A percentile compares a stretch with the other conserved stretches of the same genome.
phyloP scores from a whole-genome alignment of 2,329 filamentous ascomycete species.

The Blumeriella jaapii region DNA sequence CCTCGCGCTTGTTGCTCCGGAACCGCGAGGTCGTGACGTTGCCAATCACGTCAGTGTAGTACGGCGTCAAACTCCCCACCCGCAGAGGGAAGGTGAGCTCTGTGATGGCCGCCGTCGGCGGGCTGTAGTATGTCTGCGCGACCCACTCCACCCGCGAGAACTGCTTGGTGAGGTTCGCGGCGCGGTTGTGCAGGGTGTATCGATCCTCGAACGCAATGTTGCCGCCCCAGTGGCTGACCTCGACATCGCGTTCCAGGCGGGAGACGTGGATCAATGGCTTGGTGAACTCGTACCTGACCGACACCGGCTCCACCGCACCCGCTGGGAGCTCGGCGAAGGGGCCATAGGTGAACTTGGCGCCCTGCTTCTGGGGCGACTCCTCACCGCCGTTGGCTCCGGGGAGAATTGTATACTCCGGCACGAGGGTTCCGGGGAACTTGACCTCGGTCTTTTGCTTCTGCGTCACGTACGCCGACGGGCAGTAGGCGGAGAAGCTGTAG shows the following conservation, averaged over 20 bases:
- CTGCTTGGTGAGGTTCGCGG: slow-evolving; percentile 61
- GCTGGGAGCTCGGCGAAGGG: slow-evolving; percentile 77
- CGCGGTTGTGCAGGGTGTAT: slow-evolving; percentile 79
- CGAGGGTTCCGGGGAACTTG: slow-evolving; percentile 67
- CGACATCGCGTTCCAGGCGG: slow-evolving; percentile 76
- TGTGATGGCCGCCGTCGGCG: slow-evolving; percentile 66
- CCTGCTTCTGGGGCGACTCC: slow-evolving; percentile 65
- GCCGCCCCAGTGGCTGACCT: slow-evolving; percentile 96
- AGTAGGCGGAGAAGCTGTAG: slow-evolving; percentile 79
- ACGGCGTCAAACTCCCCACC: slow-evolving; percentile 71
- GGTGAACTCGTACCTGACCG: slow-evolving; percentile 88
- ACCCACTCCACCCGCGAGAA: slow-evolving; percentile 73
- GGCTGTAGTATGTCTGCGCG: slow-evolving; percentile 61
- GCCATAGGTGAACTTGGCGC: slow-evolving; percentile 78
- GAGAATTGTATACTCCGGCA: slow-evolving; percentile 78
- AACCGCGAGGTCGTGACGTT: slow-evolving; percentile 94
- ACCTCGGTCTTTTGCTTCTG: slow-evolving; percentile 94
- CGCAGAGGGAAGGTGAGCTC: slow-evolving; percentile 71
- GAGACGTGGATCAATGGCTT: slow-evolving; percentile 77
- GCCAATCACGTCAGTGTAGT: slow-evolving; percentile 92
- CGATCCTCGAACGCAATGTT: slow-evolving; percentile 93
- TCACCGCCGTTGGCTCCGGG: slow-evolving; percentile 45
- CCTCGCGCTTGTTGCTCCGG: slow-evolving; percentile 63
- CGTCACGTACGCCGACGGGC: slow-evolving; percentile 71
- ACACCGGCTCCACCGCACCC: slow-evolving; percentile 59